Conservation (phyloP, 352 stramenopile genomes). For the Phytophthora pluvialis region DNA sequence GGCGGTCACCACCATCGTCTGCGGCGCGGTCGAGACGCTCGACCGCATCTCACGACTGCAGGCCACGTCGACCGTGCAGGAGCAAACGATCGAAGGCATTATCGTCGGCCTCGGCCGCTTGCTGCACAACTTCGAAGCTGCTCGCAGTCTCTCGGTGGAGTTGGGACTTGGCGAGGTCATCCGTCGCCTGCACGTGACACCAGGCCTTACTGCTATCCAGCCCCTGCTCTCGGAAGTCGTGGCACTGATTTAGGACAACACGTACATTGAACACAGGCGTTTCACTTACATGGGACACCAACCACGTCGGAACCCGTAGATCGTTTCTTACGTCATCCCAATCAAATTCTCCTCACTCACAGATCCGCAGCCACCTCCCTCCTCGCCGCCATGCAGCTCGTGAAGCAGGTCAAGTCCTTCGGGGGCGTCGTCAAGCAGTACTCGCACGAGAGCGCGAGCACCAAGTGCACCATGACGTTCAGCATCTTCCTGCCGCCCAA, state of each 20-base stretch:
- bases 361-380: no score
- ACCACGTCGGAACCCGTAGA: neutral
- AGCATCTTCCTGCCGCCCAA: slow-evolving; percentile 87
- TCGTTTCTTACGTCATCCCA: neutral
- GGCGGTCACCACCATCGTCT: slow-evolving; percentile 75
- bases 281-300: neutral
- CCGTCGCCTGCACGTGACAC: slow-evolving; percentile 50
- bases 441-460: slow-evolving; percentile 80
- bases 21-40: slow-evolving; percentile 70
- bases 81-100: slow-evolving; percentile 65
- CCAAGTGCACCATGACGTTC: slow-evolving; percentile 92
- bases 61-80: slow-evolving; percentile 33
- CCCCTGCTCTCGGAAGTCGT: slow-evolving; percentile 67
- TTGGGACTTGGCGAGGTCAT: slow-evolving; percentile 73
- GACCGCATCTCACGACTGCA: slow-evolving; percentile 59
- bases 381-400: slow-evolving; percentile 70
- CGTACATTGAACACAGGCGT: neutral
- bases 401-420: slow-evolving; percentile 83
- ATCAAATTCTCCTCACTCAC: slow-evolving; percentile 6
- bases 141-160: slow-evolving; percentile 64
- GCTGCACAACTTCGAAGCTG: slow-evolving; percentile 63
- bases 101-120: slow-evolving; percentile 70
- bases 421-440: slow-evolving; percentile 86
- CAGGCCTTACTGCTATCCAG: slow-evolving; percentile 52
- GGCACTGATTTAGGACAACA: slow-evolving; percentile 53